phyloP scores from a whole-genome alignment of 306 rosid species.

The Arachis stenosperma region DNA sequence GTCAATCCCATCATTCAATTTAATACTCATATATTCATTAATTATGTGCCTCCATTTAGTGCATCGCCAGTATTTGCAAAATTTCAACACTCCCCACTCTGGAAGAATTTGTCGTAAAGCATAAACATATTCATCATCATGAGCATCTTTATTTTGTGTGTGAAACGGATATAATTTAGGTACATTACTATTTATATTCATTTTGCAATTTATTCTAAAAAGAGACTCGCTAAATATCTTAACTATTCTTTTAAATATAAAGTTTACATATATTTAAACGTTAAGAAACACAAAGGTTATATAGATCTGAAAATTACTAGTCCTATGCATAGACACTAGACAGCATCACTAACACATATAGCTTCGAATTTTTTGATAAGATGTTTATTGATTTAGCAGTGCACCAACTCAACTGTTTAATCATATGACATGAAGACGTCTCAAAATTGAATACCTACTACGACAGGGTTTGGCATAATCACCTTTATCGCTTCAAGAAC shows the following conservation, averaged over 20 bases:
- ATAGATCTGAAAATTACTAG: background rate
- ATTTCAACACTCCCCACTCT: background rate
- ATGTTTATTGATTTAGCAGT: background rate
- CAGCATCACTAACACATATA: background rate
- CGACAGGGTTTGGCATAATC: background rate
- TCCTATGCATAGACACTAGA: background rate
- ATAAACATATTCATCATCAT: no score
- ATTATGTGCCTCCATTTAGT: background rate
- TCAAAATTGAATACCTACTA: slow-evolving; percentile 8
- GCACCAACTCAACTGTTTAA: background rate
- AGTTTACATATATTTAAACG: background rate
- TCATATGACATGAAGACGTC: background rate
- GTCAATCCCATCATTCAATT: slow-evolving; percentile 19
- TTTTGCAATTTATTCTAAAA: no score
- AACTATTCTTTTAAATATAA: no score
- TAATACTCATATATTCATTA: background rate
- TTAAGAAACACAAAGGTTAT: background rate
- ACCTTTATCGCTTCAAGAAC: no score
- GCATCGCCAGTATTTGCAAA: background rate
- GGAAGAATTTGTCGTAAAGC: slow-evolving; percentile 4
- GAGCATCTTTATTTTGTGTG: background rate
- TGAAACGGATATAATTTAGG: background rate
- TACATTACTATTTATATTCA: no score
- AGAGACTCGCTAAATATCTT: no score
- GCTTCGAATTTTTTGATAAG: no score